These are phyloP conservation scores for Dactylorhiza incarnata DNA, from an alignment of 106 monocot species.

Conservation along the genomic window DNA sequence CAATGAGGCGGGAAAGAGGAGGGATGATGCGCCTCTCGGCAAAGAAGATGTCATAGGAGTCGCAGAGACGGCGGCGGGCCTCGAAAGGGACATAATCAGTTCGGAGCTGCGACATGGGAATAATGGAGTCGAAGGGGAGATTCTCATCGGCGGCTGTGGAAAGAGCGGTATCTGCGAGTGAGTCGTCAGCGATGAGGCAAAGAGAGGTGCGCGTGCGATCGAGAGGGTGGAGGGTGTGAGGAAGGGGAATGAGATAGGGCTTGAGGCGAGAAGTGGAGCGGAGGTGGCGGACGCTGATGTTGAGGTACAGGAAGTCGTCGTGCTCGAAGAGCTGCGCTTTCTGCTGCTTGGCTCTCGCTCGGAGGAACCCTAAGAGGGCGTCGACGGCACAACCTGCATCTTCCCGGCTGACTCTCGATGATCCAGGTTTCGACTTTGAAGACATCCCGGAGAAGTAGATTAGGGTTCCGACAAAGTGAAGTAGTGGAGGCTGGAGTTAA, in stretches of 20 bases:
- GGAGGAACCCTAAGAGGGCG: conserved; percentile 27
- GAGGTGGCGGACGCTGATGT: conserved; percentile 34
- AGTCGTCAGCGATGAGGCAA: conserved; percentile 37
- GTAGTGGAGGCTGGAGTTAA: not conserved
- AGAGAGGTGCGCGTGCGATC: conserved; percentile 20
- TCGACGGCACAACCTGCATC: conserved; percentile 19
- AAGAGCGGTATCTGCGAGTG: conserved; percentile 9
- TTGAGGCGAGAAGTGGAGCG: conserved; percentile 27
- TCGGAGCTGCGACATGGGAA: conserved; percentile 30
- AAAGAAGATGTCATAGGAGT: conserved; percentile 36
- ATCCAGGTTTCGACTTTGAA: not conserved
- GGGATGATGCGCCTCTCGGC: conserved; percentile 35
- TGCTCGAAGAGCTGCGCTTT: conserved; percentile 29
- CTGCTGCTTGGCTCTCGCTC: conserved; percentile 7
- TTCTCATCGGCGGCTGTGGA: conserved; percentile 7
- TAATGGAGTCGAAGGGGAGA: conserved; percentile 23
- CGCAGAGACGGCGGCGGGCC: conserved; percentile 29
- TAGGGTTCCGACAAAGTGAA: not conserved
- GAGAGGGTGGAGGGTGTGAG: conserved; percentile 28
- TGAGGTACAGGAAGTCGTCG: conserved; percentile 39
- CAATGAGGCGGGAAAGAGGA: conserved; percentile 28
- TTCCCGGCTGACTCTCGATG: conserved; percentile 8
- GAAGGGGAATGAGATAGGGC: conserved; percentile 38
- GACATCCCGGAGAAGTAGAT: not conserved
- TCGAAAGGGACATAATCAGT: conserved; percentile 29